A percentile compares a stretch with the other conserved stretches of the same genome.
These are phyloP conservation scores for Endocalyx cinctus DNA, from an alignment of 2,329 filamentous ascomycete species.

Conservation along the genomic window DNA sequence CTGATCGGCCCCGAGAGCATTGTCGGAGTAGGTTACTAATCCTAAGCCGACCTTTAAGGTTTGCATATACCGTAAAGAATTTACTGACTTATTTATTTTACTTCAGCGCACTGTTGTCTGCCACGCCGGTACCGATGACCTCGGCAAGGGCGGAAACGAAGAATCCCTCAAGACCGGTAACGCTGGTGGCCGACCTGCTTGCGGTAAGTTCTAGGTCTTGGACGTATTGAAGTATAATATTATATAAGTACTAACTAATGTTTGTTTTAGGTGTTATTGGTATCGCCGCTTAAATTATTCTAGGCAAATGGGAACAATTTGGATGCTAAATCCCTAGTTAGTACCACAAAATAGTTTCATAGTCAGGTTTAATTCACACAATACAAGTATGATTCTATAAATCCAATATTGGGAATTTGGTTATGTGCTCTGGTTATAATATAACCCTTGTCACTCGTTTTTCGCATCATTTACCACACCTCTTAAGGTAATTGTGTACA, in stretches of 20 bases:
- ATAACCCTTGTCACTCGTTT: too few relatives aligned
- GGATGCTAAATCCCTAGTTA: too few relatives aligned
- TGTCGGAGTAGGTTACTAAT: slow-evolving; percentile 68
- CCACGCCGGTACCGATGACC: slow-evolving; percentile 93
- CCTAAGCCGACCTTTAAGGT: background rate
- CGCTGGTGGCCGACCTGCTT: slow-evolving; percentile 87
- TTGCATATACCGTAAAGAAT: slow-evolving; percentile 1
- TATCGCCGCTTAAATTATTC: slow-evolving; percentile 63
- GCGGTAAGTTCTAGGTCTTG: slow-evolving; percentile 79
- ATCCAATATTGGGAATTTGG: too few relatives aligned
- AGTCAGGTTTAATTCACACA: too few relatives aligned
- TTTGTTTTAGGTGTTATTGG: slow-evolving; percentile 89
- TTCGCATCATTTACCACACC: too few relatives aligned
- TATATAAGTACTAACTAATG: slow-evolving; percentile 4
- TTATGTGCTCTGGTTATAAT: too few relatives aligned
- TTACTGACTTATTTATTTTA: slow-evolving; percentile 17
- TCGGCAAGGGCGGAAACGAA: slow-evolving; percentile 85
- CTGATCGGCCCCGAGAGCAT: slow-evolving; percentile 94
- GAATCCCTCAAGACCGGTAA: slow-evolving; percentile 99
- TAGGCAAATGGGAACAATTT: background rate
- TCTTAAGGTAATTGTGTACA: too few relatives aligned
- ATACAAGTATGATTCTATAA: too few relatives aligned
- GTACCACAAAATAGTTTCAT: too few relatives aligned
- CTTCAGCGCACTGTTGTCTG: slow-evolving; percentile 87
- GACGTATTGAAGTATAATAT: slow-evolving; percentile 74